Base-by-base conservation (phyloP, 257 asterid genomes). In the Schizonepeta tenuifolia region DNA sequence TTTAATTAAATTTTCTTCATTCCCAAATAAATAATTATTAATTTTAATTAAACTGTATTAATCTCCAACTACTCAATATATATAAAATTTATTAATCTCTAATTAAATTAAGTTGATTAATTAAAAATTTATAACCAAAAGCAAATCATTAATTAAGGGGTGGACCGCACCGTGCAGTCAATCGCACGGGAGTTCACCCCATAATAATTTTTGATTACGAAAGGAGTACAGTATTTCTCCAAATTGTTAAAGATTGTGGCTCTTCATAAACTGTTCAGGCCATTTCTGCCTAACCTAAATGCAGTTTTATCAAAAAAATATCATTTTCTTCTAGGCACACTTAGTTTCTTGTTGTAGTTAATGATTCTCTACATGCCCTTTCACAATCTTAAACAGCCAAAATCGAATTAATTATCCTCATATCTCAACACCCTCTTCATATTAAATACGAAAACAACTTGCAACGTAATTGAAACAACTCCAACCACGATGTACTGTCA, bases 311-410 rank as follows among this genome's bases (percentile, higher is more conserved):
- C 1, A 13, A 57, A 57, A 46, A 38, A 31, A 1, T 2, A 40
- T 54, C 67, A 11, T 47, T 31, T 38, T 6, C 38, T 74, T 66
- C 15, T 14, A 44, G 15, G 54, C 56, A 44, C 9, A 21, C 10
- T 51, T 18, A 20, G 9, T 51, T 69, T 70, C 35, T 69, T 63
- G 24, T 43, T 13, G 49, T 55, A 41, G 57, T 62, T 76, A 17
- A 69, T 31, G n/a, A 76, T 33, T 47, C 76, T 70, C 63, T 14
- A 43, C 6, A 3, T 64, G 73, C 13, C 81, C 65, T 58, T 65
- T 77, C 74, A 70, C 63, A 46, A 3, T 47, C 36, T 20, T 36
- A 71, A 36, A 38, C 36, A 54, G 77, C 58, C 65, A 56, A 28
- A 18, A 40, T 41, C 57, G 10, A 59, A 36, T 58, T 47, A 17